Conservation (phyloP, 345 rosid species). For the Schrenkiella parvula region DNA sequence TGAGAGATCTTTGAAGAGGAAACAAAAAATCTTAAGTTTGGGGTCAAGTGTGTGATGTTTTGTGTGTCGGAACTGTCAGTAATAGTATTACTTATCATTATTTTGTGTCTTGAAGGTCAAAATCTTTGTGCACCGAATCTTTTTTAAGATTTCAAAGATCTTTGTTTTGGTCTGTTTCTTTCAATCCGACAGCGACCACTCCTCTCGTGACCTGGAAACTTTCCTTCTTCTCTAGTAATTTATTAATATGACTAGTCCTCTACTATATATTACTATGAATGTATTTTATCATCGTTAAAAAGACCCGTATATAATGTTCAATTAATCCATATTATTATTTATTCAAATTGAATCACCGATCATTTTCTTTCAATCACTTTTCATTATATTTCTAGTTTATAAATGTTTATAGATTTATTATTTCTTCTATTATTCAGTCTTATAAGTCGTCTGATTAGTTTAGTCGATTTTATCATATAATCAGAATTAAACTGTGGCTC, state of each 20-base stretch:
- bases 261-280: no score
- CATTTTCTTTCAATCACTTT: not conserved
- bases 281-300: not conserved
- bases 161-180: slow-evolving; percentile 37
- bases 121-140: slow-evolving; percentile 34
- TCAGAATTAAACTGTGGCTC: not conserved
- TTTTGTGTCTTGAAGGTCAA: slow-evolving; percentile 18
- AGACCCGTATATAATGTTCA: not conserved
- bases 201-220: slow-evolving; percentile 25
- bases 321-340: not conserved
- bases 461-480: not conserved
- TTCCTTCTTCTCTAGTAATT: slow-evolving; percentile 18
- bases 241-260: no score
- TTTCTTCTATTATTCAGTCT: not conserved
- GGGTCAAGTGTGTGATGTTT: slow-evolving; percentile 34
- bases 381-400: not conserved
- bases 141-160: slow-evolving; percentile 28
- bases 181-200: slow-evolving; percentile 32
- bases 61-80: slow-evolving; percentile 30
- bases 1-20: slow-evolving; percentile 33
- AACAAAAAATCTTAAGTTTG: slow-evolving; percentile 25
- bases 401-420: not conserved
- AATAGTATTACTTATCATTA: not conserved
- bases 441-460: not conserved
- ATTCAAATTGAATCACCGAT: not conserved